Evolutionary conservation across 371 early-diverging fungal species (phyloP), one percentile per base, ranked within the genome.

Genomic region (Mortierella sp.): DNA sequence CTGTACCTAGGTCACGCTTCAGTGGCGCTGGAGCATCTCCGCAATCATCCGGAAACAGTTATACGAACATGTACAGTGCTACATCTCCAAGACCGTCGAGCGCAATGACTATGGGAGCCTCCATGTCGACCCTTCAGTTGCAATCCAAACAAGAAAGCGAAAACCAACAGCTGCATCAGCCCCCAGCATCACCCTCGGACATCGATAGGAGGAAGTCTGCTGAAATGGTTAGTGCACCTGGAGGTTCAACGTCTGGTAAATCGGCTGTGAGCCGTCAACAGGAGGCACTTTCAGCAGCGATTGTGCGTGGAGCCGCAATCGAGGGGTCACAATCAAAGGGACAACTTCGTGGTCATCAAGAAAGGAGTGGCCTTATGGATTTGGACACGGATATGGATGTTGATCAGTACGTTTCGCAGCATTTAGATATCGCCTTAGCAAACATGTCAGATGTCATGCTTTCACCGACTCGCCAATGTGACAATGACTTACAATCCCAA

Each of bases 331-430:
- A 37, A 26, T 47, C 59, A 32, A 56, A 40, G 26, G 31, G 51
- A 8, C 61, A 64, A 22, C 47, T 37, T n/a, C 47, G 23, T 19
- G 17, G 19, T n/a, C 32, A 28, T 12, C 45, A 31, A 4, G 34
- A 32, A 13, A 32, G 37, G 5, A 32, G n/a, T n/a, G n/a, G 55
- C 28, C 42, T 54, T 4, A 32, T 61, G 26, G 70, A 66, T 35
- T 26, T 72, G 19, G 77, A 72, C 9, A 55, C 32, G 2, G 72
- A 72, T 26, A 68, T 71, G 71, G 72, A 76, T 0, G 59, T 68
- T 15, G 76, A 67, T 19, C 59, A 56, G 12, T 56, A 70, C 19
- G 35, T 34, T 3, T 26, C 62, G 4, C 66, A 66, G 59, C 70
- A 76, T 47, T 28, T 70, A 35, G 76, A 76, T 51, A 15, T 70